Percentiles rank a stretch among this genome's conserved stretches.
Evolutionary conservation across 1,284 basidiomycete genomes (phyloP).

Genomic region (Trametes polyzona): DNA sequence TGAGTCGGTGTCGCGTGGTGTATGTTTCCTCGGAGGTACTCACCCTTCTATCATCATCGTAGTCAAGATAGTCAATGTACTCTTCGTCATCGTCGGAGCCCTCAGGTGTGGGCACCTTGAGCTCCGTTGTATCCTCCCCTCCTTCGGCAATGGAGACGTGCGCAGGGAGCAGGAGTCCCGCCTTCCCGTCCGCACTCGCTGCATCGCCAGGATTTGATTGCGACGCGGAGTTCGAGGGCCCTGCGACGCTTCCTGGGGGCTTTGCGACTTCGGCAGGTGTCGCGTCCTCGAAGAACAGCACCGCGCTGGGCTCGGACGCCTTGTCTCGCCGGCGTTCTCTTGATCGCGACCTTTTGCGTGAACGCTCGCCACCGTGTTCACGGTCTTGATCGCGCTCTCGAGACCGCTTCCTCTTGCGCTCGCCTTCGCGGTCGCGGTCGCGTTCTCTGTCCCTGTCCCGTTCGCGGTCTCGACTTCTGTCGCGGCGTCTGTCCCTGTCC

Average conservation of each 20-base stretch:
- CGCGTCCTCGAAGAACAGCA: constrained; percentile 59
- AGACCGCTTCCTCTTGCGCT: constrained; percentile 17
- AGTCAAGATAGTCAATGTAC: constrained; percentile 77
- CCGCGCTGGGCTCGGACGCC: neutral
- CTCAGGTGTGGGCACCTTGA: constrained; percentile 43
- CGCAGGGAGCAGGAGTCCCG: constrained; percentile 56
- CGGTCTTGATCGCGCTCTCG: constrained; percentile 12
- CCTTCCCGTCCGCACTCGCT: constrained; percentile 1
- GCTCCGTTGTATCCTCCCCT: constrained; percentile 45
- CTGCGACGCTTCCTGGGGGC: constrained; percentile 1
- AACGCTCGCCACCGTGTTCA: constrained; percentile 8
- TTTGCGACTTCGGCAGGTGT: constrained; percentile 39
- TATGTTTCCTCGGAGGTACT: constrained; percentile 17
- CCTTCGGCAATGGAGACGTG: constrained; percentile 63
- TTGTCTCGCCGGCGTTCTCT: constrained; percentile 18
- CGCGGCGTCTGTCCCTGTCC: neutral
- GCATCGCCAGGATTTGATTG: neutral
- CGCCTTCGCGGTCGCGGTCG: constrained; percentile 3
- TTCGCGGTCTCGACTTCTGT: constrained; percentile 3
- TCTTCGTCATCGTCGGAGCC: constrained; percentile 53
- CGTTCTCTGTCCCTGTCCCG: neutral
- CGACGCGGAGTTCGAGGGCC: neutral
- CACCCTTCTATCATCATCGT: constrained; percentile 63
- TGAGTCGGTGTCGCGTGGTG: constrained; percentile 6
- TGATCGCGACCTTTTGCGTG: constrained; percentile 22